A percentile compares a stretch with the other conserved stretches of the same genome.
Evolutionary conservation across 2,329 filamentous ascomycete species (phyloP).

Genomic region (Cyphellophora attinorum): DNA sequence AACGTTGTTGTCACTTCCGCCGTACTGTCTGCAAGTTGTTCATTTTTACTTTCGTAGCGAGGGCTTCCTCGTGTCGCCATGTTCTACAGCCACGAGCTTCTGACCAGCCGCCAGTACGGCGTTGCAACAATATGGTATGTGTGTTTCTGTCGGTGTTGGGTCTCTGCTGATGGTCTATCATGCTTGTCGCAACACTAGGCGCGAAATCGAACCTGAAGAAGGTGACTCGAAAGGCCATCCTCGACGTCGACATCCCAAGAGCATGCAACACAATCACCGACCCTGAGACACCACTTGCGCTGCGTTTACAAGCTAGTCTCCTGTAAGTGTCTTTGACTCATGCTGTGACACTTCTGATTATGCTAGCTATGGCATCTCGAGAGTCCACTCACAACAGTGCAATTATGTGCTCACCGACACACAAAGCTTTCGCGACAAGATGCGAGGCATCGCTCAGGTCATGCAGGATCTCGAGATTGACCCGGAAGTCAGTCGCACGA

Average conservation of each 20-base stretch:
- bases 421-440: constrained; percentile 62
- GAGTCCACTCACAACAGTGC: constrained; percentile 81
- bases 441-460: constrained; percentile 57
- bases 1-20: too few relatives aligned
- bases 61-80: too few relatives aligned
- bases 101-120: constrained; percentile 79
- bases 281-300: constrained; percentile 75
- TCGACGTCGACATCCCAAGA: constrained; percentile 75
- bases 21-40: too few relatives aligned
- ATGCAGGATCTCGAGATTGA: constrained; percentile 55
- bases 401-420: constrained; percentile 75
- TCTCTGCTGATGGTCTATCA: constrained; percentile 39
- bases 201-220: constrained; percentile 60
- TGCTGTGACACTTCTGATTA: constrained; percentile 10
- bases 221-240: constrained; percentile 75
- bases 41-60: too few relatives aligned
- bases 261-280: constrained; percentile 83
- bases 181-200: constrained; percentile 86
- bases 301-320: constrained; percentile 81
- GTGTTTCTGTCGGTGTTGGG: constrained; percentile 10
- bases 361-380: constrained; percentile 62
- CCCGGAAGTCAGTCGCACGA: constrained; percentile 59
- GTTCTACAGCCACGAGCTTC: constrained; percentile 97
- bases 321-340: constrained; percentile 42
- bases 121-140: constrained; percentile 87